These are phyloP conservation scores for Hortiboletus flavorubellus DNA, from an alignment of 768 basidiomycete species.

Conservation along the genomic window DNA sequence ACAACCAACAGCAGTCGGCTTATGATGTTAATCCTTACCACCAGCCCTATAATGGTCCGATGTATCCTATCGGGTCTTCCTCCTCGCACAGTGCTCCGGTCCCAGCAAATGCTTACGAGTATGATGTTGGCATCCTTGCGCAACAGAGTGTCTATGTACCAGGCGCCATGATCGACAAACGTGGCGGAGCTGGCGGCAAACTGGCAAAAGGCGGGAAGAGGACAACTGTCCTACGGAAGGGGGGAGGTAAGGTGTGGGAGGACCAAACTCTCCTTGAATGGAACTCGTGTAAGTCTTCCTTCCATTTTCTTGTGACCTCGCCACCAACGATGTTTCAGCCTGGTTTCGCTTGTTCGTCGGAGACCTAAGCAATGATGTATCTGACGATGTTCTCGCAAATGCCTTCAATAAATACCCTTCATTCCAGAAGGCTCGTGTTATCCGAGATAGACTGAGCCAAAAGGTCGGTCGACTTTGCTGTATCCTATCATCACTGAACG, in stretches of 20 bases:
- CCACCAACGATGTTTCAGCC: slow-evolving; percentile 42
- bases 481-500: neutral
- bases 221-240: slow-evolving; percentile 91
- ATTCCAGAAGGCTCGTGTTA: slow-evolving; percentile 93
- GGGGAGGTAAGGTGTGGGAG: slow-evolving; percentile 97
- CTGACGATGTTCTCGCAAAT: slow-evolving; percentile 88
- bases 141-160: slow-evolving; percentile 93
- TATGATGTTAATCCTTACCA: slow-evolving; percentile 77
- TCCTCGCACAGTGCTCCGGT: slow-evolving; percentile 73
- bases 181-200: slow-evolving; percentile 81
- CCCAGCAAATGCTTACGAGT: slow-evolving; percentile 88
- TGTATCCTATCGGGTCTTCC: slow-evolving; percentile 61
- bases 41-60: slow-evolving; percentile 74
- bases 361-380: slow-evolving; percentile 96
- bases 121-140: slow-evolving; percentile 86
- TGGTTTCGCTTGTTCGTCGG: slow-evolving; percentile 99
- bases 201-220: slow-evolving; percentile 88
- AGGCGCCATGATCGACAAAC: slow-evolving; percentile 86
- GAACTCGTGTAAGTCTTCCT: slow-evolving; percentile 77
- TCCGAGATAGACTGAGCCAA: slow-evolving; percentile 88
- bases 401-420: slow-evolving; percentile 93
- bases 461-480: slow-evolving; percentile 55
- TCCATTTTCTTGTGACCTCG: neutral
- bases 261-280: slow-evolving; percentile 96
- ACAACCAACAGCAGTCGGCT: slow-evolving; percentile 50